Conservation (phyloP, 352 stramenopile species). For the Aphanomyces astaci region DNA sequence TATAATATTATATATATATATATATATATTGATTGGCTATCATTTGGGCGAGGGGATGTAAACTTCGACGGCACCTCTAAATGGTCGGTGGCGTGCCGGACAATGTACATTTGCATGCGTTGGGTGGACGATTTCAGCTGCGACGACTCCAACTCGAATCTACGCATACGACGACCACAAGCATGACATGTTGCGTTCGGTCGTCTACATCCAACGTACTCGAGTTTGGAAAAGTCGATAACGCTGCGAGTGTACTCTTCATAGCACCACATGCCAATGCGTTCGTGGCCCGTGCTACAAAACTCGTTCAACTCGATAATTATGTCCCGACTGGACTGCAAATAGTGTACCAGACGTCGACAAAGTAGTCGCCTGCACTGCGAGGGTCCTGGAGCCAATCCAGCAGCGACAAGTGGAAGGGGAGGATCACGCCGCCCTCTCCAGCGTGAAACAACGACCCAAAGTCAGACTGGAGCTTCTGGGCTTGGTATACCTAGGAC, state of each 20-base stretch:
- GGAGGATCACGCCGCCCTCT: conserved; percentile 37
- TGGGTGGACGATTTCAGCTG: conserved; percentile 31
- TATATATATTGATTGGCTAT: too few relatives aligned
- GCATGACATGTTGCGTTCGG: not conserved
- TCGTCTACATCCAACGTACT: conserved; percentile 40
- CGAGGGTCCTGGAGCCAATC: conserved; percentile 55
- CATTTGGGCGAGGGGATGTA: not conserved
- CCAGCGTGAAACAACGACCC: conserved; percentile 52
- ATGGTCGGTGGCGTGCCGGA: conserved; percentile 59
- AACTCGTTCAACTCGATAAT: not conserved
- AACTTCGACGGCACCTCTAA: conserved; percentile 40
- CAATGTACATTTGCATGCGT: conserved; percentile 54
- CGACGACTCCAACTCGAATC: conserved; percentile 46
- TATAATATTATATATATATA: too few relatives aligned
- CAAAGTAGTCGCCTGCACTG: conserved; percentile 44
- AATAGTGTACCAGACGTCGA: conserved; percentile 33
- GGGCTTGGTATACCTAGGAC: conserved; percentile 44
- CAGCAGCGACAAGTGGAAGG: conserved; percentile 65
- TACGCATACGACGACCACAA: conserved; percentile 10
- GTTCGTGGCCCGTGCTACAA: conserved; percentile 39
- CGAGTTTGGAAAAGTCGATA: conserved; percentile 55
- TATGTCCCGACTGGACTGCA: not conserved
- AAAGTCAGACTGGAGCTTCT: conserved; percentile 41
- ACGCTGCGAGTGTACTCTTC: conserved; percentile 44
- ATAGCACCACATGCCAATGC: conserved; percentile 46